A percentile compares a stretch with the other conserved stretches of the same genome.
These are phyloP conservation scores for Starmerella scarabaei DNA, from an alignment of 805 yeast species.

Conservation along the genomic window DNA sequence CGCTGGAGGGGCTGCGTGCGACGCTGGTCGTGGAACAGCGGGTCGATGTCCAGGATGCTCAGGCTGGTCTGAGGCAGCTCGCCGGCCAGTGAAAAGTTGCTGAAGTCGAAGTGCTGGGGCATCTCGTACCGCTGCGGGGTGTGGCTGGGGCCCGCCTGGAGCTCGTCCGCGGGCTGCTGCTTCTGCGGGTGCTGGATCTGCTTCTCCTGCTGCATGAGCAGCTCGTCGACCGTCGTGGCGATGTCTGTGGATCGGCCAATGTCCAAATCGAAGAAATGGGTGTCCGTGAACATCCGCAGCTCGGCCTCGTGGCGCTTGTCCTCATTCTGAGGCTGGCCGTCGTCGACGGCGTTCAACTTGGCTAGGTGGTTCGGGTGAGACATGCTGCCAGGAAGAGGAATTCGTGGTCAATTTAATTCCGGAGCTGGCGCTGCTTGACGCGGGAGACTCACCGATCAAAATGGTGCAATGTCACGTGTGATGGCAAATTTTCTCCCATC, in stretches of 20 bases:
- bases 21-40: slow-evolving; percentile 14
- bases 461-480: slow-evolving; percentile 12
- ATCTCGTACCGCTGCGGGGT: slow-evolving; percentile 1
- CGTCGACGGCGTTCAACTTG: slow-evolving; percentile 17
- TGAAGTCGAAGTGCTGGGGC: slow-evolving; percentile 22
- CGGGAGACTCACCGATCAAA: no score
- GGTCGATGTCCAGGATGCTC: slow-evolving; percentile 17
- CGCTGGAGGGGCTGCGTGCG: slow-evolving; percentile 13
- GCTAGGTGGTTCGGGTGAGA: slow-evolving; percentile 15
- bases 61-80: slow-evolving; percentile 23
- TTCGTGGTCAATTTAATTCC: no score
- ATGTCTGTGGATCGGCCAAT: slow-evolving; percentile 33
- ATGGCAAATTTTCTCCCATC: slow-evolving; percentile 1
- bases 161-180: slow-evolving; percentile 15
- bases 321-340: slow-evolving; percentile 9
- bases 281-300: slow-evolving; percentile 32
- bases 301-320: slow-evolving; percentile 26
- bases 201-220: slow-evolving; percentile 31
- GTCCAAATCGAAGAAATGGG: slow-evolving; percentile 34
- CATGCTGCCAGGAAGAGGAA: no score
- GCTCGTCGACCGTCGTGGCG: slow-evolving; percentile 30
- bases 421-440: no score
- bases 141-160: slow-evolving; percentile 14
- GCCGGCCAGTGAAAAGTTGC: slow-evolving; percentile 25
- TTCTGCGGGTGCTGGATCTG: slow-evolving; percentile 26